phyloP scores from a whole-genome alignment of 2,329 filamentous ascomycete species.

The Curvularia lunata region DNA sequence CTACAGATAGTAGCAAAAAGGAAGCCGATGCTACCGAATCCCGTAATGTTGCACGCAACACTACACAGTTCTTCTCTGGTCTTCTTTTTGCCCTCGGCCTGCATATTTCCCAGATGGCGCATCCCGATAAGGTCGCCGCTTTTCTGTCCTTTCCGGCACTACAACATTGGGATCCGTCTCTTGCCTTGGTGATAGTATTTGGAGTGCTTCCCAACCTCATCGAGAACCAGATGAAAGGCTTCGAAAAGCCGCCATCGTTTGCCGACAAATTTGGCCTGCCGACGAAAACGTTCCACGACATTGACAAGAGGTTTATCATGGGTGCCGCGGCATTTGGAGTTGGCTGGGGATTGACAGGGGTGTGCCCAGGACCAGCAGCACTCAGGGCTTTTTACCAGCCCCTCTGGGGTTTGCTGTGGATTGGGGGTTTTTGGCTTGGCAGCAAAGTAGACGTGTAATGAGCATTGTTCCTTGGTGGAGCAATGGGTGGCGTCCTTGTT shows the following conservation, averaged over 20 bases:
- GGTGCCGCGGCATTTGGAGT: slow-evolving; percentile 58
- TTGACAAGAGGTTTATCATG: slow-evolving; percentile 56
- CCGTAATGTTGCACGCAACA: slow-evolving; percentile 34
- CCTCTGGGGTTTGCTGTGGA: slow-evolving; percentile 55
- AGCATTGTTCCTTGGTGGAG: neutral
- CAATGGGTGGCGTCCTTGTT: neutral
- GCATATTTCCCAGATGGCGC: slow-evolving; percentile 59
- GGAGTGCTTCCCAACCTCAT: slow-evolving; percentile 56
- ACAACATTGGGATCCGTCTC: slow-evolving; percentile 58
- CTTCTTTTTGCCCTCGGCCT: slow-evolving; percentile 60
- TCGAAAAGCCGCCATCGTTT: slow-evolving; percentile 50
- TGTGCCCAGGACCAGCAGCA: slow-evolving; percentile 60
- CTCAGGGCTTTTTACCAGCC: slow-evolving; percentile 57
- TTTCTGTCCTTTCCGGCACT: slow-evolving; percentile 57
- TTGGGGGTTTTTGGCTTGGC: slow-evolving; percentile 57
- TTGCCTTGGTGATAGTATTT: slow-evolving; percentile 58
- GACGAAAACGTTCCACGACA: slow-evolving; percentile 54
- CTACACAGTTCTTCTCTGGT: slow-evolving; percentile 56
- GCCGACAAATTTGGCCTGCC: slow-evolving; percentile 53
- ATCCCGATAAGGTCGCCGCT: slow-evolving; percentile 57
- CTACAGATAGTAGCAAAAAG: slow-evolving; percentile 15
- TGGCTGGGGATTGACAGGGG: slow-evolving; percentile 59
- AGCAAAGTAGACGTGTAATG: slow-evolving; percentile 15
- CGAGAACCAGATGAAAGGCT: slow-evolving; percentile 32
- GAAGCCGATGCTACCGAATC: neutral